Conservation (phyloP, 1,139 yeast genomes). For the Scheffersomyces lignicola region DNA sequence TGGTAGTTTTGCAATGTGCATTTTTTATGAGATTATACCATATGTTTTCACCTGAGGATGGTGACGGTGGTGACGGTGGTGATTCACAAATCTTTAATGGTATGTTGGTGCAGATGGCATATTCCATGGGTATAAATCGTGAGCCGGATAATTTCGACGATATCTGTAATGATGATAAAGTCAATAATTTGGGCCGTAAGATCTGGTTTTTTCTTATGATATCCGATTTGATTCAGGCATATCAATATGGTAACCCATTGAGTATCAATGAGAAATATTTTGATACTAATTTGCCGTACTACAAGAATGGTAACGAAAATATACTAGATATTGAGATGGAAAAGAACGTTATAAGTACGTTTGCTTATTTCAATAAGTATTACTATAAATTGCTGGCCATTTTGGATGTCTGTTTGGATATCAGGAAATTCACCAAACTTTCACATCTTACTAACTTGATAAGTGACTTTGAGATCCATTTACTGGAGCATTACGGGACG, state of each 20-base stretch:
- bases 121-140: slow-evolving; percentile 46
- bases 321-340: slow-evolving; percentile 30
- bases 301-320: slow-evolving; percentile 29
- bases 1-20: slow-evolving; percentile 51
- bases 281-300: slow-evolving; percentile 30
- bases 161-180: slow-evolving; percentile 20
- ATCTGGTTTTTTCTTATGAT: slow-evolving; percentile 51
- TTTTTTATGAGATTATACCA: slow-evolving; percentile 39
- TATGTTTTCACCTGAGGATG: slow-evolving; percentile 51
- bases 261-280: slow-evolving; percentile 19
- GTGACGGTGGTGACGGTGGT: slow-evolving; percentile 47
- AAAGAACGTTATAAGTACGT: slow-evolving; percentile 22
- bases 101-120: slow-evolving; percentile 42
- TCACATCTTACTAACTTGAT: slow-evolving; percentile 22
- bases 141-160: slow-evolving; percentile 31
- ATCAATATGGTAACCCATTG: slow-evolving; percentile 32
- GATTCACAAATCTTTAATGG: slow-evolving; percentile 43
- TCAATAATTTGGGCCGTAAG: slow-evolving; percentile 47
- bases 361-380: slow-evolving; percentile 25
- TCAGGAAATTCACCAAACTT: slow-evolving; percentile 20
- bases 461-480: slow-evolving; percentile 28
- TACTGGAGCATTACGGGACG: slow-evolving; percentile 22
- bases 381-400: slow-evolving; percentile 21
- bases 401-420: slow-evolving; percentile 24
- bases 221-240: slow-evolving; percentile 28